Percentiles rank a stretch among this genome's conserved stretches.
Evolutionary conservation across 805 yeast species (phyloP).

Genomic region (Saccharomycopsis synnaedendra): DNA sequence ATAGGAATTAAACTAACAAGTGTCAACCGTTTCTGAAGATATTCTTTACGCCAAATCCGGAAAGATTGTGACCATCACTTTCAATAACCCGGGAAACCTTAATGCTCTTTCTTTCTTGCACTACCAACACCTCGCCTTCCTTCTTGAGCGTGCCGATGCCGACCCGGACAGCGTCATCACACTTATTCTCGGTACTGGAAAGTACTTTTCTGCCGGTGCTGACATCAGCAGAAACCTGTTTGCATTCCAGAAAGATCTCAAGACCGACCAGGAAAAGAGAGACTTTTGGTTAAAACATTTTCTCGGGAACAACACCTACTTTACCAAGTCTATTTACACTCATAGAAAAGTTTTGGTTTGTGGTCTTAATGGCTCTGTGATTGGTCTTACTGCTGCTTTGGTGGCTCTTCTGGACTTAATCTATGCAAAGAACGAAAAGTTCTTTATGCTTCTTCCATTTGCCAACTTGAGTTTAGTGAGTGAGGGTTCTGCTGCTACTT

Average conservation of each 20-base stretch:
- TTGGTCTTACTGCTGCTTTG: slow-evolving; percentile 68
- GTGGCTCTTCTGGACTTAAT: slow-evolving; percentile 69
- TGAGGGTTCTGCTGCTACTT: slow-evolving; percentile 68
- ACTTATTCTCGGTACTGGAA: slow-evolving; percentile 57
- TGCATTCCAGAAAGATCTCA: neutral
- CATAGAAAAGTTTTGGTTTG: slow-evolving; percentile 62
- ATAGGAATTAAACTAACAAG: too few relatives aligned
- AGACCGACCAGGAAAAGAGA: slow-evolving; percentile 1
- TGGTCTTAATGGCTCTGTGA: slow-evolving; percentile 79
- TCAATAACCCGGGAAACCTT: slow-evolving; percentile 47
- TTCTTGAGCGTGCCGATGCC: slow-evolving; percentile 49
- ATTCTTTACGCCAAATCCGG: slow-evolving; percentile 27
- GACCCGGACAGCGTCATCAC: slow-evolving; percentile 56
- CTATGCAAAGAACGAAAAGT: slow-evolving; percentile 49
- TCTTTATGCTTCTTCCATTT: slow-evolving; percentile 62
- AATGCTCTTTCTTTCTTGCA: slow-evolving; percentile 63
- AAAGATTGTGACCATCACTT: slow-evolving; percentile 47
- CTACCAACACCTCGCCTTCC: slow-evolving; percentile 46
- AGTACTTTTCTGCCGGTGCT: slow-evolving; percentile 80
- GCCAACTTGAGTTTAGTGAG: slow-evolving; percentile 72
- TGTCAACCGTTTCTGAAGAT: slow-evolving; percentile 7
- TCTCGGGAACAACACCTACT: slow-evolving; percentile 58
- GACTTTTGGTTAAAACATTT: slow-evolving; percentile 42
- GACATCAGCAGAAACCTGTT: slow-evolving; percentile 26
- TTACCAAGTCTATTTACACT: slow-evolving; percentile 56